Evolutionary conservation across 257 asterid species (phyloP).

Genomic region (Penstemon eatonii): DNA sequence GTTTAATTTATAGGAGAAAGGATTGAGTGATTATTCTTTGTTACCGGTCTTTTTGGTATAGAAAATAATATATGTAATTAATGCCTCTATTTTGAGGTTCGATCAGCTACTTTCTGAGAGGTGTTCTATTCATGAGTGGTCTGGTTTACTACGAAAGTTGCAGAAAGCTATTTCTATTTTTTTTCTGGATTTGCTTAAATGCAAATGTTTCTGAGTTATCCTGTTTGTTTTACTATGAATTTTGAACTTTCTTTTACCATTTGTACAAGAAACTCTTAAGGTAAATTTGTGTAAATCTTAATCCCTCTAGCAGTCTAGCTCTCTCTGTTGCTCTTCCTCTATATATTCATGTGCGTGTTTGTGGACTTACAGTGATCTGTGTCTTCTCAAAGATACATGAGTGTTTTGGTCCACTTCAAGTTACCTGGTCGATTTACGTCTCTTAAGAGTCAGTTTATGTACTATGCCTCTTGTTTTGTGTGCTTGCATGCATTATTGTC

Average conservation of each 20-base stretch:
- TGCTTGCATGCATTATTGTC: slow-evolving; percentile 14
- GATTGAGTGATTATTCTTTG: slow-evolving; percentile 6
- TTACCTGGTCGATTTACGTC: slow-evolving; percentile 9
- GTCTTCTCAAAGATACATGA: slow-evolving; percentile 2
- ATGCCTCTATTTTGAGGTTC: neutral
- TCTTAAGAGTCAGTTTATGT: neutral
- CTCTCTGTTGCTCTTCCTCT: neutral
- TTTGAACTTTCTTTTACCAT: no score
- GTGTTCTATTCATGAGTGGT: neutral
- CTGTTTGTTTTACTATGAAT: no score
- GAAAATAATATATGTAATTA: neutral
- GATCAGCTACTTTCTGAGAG: neutral
- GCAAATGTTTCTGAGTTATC: no score
- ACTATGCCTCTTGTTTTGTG: slow-evolving; percentile 14
- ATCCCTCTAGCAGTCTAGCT: neutral
- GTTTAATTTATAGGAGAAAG: slow-evolving; percentile 2
- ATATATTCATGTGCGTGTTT: neutral
- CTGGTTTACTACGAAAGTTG: neutral
- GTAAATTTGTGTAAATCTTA: neutral
- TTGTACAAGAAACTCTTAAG: neutral
- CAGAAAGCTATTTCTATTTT: neutral
- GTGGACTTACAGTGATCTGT: neutral
- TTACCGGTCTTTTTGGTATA: neutral
- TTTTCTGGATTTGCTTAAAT: no score
- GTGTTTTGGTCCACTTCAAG: slow-evolving; percentile 18